phyloP scores from a whole-genome alignment of 129 eudicot genomes.

The Flaveria trinervia region DNA sequence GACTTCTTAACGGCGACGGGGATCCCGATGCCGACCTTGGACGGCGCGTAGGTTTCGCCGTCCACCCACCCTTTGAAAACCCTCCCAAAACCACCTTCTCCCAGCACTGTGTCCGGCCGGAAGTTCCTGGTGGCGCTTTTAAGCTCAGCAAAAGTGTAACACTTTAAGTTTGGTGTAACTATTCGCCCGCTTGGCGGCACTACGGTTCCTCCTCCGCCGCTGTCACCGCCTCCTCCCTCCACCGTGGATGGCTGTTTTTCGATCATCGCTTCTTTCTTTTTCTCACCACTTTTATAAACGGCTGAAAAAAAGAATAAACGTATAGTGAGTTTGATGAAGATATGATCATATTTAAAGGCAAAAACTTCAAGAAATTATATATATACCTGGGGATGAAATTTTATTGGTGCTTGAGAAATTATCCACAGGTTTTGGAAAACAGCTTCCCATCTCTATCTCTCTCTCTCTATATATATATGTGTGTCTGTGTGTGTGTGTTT shows the following conservation, averaged over 20 bases:
- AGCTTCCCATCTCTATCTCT: constrained; percentile 60
- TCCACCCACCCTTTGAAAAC: constrained; percentile 87
- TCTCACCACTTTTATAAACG: not conserved
- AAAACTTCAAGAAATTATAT: not conserved
- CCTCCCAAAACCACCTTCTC: constrained; percentile 87
- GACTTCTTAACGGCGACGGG: constrained; percentile 84
- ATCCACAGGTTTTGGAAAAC: constrained; percentile 58
- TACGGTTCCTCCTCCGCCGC: not conserved
- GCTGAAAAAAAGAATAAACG: not conserved
- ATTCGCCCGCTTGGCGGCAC: constrained; percentile 43
- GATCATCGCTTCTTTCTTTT: constrained; percentile 27
- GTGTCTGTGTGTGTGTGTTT: not conserved
- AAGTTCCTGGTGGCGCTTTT: constrained; percentile 77
- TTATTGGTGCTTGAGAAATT: constrained; percentile 38
- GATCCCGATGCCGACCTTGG: constrained; percentile 64
- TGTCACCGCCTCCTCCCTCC: constrained; percentile 8
- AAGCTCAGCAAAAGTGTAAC: constrained; percentile 49
- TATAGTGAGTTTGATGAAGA: not conserved
- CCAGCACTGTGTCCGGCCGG: constrained; percentile 71
- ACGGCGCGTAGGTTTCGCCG: constrained; percentile 64
- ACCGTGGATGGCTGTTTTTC: not conserved
- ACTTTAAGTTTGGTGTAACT: constrained; percentile 53
- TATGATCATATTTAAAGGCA: not conserved
- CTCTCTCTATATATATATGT: not conserved
- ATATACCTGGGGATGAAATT: constrained; percentile 43